A percentile compares a stretch with the other conserved stretches of the same genome.
Conservation (phyloP, 371 early-diverging fungal genomes). For the Mucor racemosus region DNA sequence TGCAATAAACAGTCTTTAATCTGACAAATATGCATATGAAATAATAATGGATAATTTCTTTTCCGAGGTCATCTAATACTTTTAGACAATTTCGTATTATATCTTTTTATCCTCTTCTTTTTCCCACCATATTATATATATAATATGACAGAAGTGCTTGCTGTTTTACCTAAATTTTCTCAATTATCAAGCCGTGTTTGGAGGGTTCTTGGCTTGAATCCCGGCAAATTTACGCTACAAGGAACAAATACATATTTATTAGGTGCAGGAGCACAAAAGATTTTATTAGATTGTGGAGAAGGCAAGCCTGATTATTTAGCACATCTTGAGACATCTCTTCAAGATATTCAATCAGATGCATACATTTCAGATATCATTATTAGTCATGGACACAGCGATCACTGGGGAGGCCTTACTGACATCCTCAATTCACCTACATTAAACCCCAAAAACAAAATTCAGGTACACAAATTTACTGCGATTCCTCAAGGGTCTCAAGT, state of each 20-base stretch:
- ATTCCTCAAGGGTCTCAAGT: constrained; percentile 21
- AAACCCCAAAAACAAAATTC: constrained; percentile 26
- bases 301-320: constrained; percentile 73
- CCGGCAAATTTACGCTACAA: constrained; percentile 78
- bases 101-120: background rate
- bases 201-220: constrained; percentile 77
- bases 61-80: background rate
- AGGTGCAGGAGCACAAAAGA: constrained; percentile 71
- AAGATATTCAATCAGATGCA: constrained; percentile 41
- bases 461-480: constrained; percentile 41
- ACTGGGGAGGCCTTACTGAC: constrained; percentile 70
- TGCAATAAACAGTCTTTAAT: too few species aligned
- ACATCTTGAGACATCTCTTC: constrained; percentile 56
- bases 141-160: constrained; percentile 28
- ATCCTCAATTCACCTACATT: constrained; percentile 43
- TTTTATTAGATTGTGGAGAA: constrained; percentile 85
- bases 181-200: constrained; percentile 54
- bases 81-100: background rate
- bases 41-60: background rate
- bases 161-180: constrained; percentile 41
- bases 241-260: constrained; percentile 92
- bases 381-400: constrained; percentile 87
- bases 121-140: background rate
- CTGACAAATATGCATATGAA: background rate
- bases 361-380: constrained; percentile 79